A percentile compares a stretch with the other conserved stretches of the same genome.
phyloP scores from a whole-genome alignment of 176 grass and related monocot species.

The Bonia amplexicaulis region DNA sequence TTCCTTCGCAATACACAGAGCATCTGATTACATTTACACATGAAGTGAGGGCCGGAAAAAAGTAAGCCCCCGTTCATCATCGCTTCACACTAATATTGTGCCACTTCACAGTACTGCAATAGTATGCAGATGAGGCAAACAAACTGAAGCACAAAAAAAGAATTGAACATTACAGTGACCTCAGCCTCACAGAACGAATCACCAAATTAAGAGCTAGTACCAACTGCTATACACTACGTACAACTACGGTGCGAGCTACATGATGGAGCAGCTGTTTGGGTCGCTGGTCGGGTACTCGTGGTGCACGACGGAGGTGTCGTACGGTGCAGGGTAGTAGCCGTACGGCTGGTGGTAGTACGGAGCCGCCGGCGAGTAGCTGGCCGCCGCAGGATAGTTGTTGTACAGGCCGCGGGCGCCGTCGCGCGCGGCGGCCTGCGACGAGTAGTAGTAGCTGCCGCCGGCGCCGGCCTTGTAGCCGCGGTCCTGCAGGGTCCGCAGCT shows the following conservation, averaged over 20 bases:
- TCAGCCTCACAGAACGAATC: background rate
- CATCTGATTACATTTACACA: background rate
- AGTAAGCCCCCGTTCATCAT: background rate
- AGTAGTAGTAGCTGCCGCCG: background rate
- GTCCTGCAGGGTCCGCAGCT: conserved; percentile 32
- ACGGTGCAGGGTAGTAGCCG: background rate
- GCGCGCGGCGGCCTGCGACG: background rate
- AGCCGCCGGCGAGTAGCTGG: background rate
- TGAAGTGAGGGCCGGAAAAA: background rate
- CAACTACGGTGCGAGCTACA: conserved; percentile 16
- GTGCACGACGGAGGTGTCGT: background rate
- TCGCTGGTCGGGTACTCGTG: conserved; percentile 25
- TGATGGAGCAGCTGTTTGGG: conserved; percentile 17
- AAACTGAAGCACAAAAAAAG: background rate
- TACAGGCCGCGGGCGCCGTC: background rate
- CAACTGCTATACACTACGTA: background rate
- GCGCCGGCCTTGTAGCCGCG: background rate
- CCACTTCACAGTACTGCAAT: background rate
- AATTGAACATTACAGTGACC: background rate
- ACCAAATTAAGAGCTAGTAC: background rate
- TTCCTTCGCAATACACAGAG: background rate
- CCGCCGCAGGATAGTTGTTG: background rate
- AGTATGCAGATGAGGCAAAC: background rate
- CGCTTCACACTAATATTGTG: background rate
- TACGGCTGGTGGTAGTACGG: background rate